These are phyloP conservation scores for Epicoccum sorghinum DNA, from an alignment of 2,329 filamentous ascomycete genomes.

Conservation along the genomic window DNA sequence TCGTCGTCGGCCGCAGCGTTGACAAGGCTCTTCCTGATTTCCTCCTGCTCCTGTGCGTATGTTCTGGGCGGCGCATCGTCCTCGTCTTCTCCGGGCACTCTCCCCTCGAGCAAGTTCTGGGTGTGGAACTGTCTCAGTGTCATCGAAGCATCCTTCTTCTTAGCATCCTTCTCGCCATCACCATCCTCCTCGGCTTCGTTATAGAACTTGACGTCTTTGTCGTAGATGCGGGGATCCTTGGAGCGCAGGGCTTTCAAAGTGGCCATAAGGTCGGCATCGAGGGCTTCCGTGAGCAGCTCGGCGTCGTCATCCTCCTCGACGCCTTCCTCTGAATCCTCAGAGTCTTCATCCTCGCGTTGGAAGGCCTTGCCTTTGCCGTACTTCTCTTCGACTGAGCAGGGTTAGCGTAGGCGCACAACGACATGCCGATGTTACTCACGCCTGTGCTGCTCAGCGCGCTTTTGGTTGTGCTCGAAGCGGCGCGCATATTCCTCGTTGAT, in stretches of 20 bases:
- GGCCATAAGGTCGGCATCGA: conserved; percentile 86
- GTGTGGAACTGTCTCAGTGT: conserved; percentile 90
- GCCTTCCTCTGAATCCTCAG: conserved; percentile 57
- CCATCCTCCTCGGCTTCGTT: conserved; percentile 63
- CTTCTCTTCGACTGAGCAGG: conserved; percentile 80
- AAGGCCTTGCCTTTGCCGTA: conserved; percentile 61
- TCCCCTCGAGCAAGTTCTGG: conserved; percentile 80
- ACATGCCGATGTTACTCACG: conserved; percentile 52
- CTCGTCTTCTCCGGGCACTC: conserved; percentile 63
- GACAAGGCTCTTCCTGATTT: conserved; percentile 77
- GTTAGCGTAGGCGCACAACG: conserved; percentile 25
- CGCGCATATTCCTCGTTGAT: conserved; percentile 91
- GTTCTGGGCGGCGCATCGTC: conserved; percentile 67
- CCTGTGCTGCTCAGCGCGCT: conserved; percentile 82
- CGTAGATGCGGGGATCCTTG: conserved; percentile 92
- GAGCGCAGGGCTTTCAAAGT: conserved; percentile 85
- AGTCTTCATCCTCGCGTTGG: conserved; percentile 55
- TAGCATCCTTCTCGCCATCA: conserved; percentile 48
- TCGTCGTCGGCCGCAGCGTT: conserved; percentile 63
- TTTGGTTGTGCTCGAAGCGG: conserved; percentile 96
- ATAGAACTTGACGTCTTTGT: conserved; percentile 81
- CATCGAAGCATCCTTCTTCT: conserved; percentile 83
- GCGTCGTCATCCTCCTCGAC: conserved; percentile 91
- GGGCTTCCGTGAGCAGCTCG: conserved; percentile 80
- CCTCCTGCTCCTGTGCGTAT: conserved; percentile 87